Percentiles rank a stretch among this genome's conserved stretches.
Conservation (phyloP, 2,329 filamentous ascomycete genomes). For the Chaetomium olivaceum region DNA sequence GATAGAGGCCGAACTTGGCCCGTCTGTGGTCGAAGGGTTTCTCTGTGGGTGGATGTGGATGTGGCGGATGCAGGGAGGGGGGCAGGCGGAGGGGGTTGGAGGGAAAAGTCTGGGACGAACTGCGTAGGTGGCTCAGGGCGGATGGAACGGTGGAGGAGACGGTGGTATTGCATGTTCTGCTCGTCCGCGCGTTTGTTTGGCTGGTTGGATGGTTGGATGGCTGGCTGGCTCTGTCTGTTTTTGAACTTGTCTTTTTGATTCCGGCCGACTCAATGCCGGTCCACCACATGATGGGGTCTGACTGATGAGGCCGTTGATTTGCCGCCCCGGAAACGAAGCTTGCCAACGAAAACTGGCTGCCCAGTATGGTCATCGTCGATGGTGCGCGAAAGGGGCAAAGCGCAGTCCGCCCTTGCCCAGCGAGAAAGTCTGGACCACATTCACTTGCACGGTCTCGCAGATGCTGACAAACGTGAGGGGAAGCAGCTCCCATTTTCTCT, state of each 20-base stretch:
- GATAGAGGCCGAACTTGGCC: slow-evolving; percentile 4
- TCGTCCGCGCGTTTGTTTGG: background rate
- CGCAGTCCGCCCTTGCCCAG: background rate
- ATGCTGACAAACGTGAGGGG: background rate
- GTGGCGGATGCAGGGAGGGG: slow-evolving; percentile 3
- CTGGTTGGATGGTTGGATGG: background rate
- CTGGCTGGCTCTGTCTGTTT: background rate
- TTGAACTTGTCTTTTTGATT: background rate
- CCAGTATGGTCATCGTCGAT: background rate
- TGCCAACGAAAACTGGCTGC: background rate
- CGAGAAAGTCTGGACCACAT: background rate
- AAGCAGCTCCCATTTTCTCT: background rate
- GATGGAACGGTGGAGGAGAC: slow-evolving; percentile 12
- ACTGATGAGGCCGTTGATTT: background rate
- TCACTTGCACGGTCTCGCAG: background rate
- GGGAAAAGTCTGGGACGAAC: background rate
- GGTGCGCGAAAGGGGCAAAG: background rate
- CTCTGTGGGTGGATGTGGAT: slow-evolving; percentile 4
- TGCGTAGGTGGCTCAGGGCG: slow-evolving; percentile 15
- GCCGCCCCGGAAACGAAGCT: background rate
- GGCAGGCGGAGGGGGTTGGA: background rate
- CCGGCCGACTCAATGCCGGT: slow-evolving; percentile 1
- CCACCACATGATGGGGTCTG: background rate
- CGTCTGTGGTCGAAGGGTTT: background rate
- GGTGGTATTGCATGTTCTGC: slow-evolving; percentile 2